These are phyloP conservation scores for Lumnitzera littorea DNA, from an alignment of 345 rosid species.

Conservation along the genomic window DNA sequence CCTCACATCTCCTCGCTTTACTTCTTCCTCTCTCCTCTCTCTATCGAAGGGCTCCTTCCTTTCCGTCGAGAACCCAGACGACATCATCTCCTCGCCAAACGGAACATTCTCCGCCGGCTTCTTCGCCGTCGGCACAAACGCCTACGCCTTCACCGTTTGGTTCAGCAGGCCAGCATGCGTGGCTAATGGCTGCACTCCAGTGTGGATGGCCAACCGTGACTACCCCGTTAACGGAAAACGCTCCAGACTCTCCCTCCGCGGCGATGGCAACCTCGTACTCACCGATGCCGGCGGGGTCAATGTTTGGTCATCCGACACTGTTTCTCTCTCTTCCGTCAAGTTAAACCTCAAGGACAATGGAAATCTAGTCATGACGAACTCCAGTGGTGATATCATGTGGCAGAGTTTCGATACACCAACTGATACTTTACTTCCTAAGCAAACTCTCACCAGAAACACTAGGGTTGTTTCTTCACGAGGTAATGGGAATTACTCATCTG, in stretches of 20 bases:
- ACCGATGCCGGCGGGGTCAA: slow-evolving; percentile 13
- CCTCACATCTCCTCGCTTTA: neutral
- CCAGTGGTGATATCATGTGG: slow-evolving; percentile 12
- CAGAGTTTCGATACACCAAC: slow-evolving; percentile 13
- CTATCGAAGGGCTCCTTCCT: slow-evolving; percentile 17
- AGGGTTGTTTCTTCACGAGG: slow-evolving; percentile 27
- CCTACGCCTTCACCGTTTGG: slow-evolving; percentile 1
- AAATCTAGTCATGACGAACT: slow-evolving; percentile 17
- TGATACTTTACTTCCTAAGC: slow-evolving; percentile 39
- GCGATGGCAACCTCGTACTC: slow-evolving; percentile 15
- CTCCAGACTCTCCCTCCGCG: slow-evolving; percentile 22
- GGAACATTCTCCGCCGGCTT: slow-evolving; percentile 26
- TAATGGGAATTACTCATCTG: slow-evolving; percentile 17
- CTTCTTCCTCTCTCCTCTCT: slow-evolving; percentile 1
- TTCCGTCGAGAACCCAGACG: slow-evolving; percentile 12
- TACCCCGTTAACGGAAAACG: slow-evolving; percentile 30
- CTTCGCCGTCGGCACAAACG: slow-evolving; percentile 21
- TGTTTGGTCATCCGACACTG: slow-evolving; percentile 17
- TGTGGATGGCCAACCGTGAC: slow-evolving; percentile 43
- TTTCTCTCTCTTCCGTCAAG: neutral
- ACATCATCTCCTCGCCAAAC: slow-evolving; percentile 15
- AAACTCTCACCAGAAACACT: slow-evolving; percentile 16
- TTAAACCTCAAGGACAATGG: slow-evolving; percentile 16
- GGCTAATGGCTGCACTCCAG: slow-evolving; percentile 5
- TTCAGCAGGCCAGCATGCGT: slow-evolving; percentile 9